Evolutionary conservation across 345 rosid species (phyloP), one percentile per base, ranked within the genome.

Genomic region (Moricandia arvensis): DNA sequence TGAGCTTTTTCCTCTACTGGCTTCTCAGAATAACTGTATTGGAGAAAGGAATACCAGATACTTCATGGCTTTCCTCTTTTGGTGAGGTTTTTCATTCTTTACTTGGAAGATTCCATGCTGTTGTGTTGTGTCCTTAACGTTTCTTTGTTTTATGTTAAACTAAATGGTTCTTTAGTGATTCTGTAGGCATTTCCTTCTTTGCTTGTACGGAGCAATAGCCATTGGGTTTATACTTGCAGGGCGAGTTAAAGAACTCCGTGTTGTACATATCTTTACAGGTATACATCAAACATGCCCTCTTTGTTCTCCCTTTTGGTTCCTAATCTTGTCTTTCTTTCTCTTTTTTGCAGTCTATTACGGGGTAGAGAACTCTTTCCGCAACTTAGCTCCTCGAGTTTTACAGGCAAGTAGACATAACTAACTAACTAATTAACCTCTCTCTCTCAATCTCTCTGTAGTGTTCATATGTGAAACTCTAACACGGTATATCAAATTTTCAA

Each of bases 61-160:
- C 80, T 93, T 93, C 79, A 55, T 91, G 88, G 98, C 93, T 80
- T 93, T 93, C 85, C 96, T 93, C 81, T 84, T 93, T 26, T 93
- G 98, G 97, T 91, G 80, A 91, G 91, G 81, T 65, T 70, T 65
- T 70, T 82, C 73, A 59, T 35, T 71, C 35, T 57, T 58, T 59
- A 58, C 72, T 35, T 61, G 74, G 63, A 37, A 27, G 69, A 53
- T 51, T 37, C 34, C 73, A 59, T 51, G n/a, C 12, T n/a, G 43
- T 59, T 7, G 13, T 18, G 30, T 21, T 61, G 61, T 75, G 33
- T 60, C 68, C 54, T 75, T 53, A 27, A 45, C 43, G 6, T 55
- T 49, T 63, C 4, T 35, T 31, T 73, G 72, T 29, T 41, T 79
- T 21, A 21, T 1, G 24, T 21, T 21, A 21, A 69, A 82, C 69